phyloP scores from a whole-genome alignment of 1,284 basidiomycete species.

The Porphyrellus sp. region DNA sequence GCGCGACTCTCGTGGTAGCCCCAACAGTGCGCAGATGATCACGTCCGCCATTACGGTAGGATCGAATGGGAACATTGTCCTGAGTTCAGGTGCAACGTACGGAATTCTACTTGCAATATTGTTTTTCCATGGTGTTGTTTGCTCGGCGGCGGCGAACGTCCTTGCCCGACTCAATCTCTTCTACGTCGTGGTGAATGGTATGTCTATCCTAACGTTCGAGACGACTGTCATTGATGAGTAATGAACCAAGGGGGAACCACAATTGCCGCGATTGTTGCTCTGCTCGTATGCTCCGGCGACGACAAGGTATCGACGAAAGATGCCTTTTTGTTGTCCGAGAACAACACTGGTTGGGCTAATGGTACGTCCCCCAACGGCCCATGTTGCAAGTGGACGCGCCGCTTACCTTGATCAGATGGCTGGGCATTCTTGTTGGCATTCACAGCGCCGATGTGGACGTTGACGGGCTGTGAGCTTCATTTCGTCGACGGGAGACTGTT shows the following conservation, averaged over 20 bases:
- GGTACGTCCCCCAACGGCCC: constrained; percentile 36
- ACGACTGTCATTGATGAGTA: background rate
- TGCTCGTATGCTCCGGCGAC: constrained; percentile 54
- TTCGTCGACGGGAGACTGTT: background rate
- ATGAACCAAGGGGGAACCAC: constrained; percentile 51
- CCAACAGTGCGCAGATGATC: constrained; percentile 65
- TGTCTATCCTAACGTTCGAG: constrained; percentile 18
- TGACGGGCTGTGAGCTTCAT: constrained; percentile 60
- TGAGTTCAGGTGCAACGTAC: constrained; percentile 61
- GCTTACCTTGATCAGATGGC: constrained; percentile 42
- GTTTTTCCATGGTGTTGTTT: constrained; percentile 62
- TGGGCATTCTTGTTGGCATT: constrained; percentile 74
- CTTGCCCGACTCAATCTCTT: constrained; percentile 67
- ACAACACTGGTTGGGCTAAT: constrained; percentile 65
- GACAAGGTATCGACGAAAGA: constrained; percentile 60
- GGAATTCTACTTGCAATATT: constrained; percentile 64
- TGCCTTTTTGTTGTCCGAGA: constrained; percentile 68
- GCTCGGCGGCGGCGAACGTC: constrained; percentile 64
- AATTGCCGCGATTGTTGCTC: constrained; percentile 55
- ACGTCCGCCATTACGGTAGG: constrained; percentile 63
- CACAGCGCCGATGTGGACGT: constrained; percentile 73
- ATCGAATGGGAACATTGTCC: constrained; percentile 48
- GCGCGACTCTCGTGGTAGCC: constrained; percentile 7
- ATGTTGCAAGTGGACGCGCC: background rate
- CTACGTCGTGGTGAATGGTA: constrained; percentile 63